A percentile compares a stretch with the other conserved stretches of the same genome.
phyloP scores from a whole-genome alignment of 352 stramenopile species.

The Globisporangium radiosum region DNA sequence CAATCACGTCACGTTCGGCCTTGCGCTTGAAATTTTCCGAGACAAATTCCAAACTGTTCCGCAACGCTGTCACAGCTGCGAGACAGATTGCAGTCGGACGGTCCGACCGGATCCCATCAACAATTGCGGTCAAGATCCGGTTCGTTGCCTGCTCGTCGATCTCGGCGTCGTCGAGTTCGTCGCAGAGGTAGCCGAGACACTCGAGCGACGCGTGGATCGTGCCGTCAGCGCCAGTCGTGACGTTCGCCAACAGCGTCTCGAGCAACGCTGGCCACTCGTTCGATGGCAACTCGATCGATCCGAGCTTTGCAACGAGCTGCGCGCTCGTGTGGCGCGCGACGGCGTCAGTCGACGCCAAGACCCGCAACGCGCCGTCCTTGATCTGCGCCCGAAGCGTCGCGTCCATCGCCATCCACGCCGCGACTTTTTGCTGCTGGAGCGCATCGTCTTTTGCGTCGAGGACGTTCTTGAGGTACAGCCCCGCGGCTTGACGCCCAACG shows the following conservation, averaged over 20 bases:
- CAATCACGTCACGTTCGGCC: conserved; percentile 93
- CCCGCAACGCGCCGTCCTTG: conserved; percentile 62
- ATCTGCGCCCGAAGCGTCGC: conserved; percentile 60
- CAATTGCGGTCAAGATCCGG: conserved; percentile 95
- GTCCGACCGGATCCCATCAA: conserved; percentile 91
- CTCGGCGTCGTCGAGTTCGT: conserved; percentile 66
- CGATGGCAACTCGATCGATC: conserved; percentile 90
- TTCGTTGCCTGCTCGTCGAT: conserved; percentile 89
- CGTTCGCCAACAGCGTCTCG: conserved; percentile 89
- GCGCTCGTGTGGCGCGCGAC: conserved; percentile 82
- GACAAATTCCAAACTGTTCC: conserved; percentile 95
- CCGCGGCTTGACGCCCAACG: conserved; percentile 66
- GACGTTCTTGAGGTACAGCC: conserved; percentile 86
- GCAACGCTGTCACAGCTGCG: conserved; percentile 88
- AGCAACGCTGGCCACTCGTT: conserved; percentile 94
- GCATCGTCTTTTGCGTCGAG: conserved; percentile 80
- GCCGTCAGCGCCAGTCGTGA: conserved; percentile 76
- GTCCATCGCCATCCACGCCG: conserved; percentile 76
- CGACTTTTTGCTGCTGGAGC: conserved; percentile 75
- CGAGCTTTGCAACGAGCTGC: conserved; percentile 92
- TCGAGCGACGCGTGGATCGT: conserved; percentile 90
- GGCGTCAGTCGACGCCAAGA: conserved; percentile 55
- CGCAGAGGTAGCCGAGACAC: conserved; percentile 80
- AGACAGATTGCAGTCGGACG: conserved; percentile 86
- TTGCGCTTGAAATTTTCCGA: conserved; percentile 95